Evolutionary conservation across 2,329 filamentous ascomycete species (phyloP).

Genomic region (Fusarium xyrophilum): DNA sequence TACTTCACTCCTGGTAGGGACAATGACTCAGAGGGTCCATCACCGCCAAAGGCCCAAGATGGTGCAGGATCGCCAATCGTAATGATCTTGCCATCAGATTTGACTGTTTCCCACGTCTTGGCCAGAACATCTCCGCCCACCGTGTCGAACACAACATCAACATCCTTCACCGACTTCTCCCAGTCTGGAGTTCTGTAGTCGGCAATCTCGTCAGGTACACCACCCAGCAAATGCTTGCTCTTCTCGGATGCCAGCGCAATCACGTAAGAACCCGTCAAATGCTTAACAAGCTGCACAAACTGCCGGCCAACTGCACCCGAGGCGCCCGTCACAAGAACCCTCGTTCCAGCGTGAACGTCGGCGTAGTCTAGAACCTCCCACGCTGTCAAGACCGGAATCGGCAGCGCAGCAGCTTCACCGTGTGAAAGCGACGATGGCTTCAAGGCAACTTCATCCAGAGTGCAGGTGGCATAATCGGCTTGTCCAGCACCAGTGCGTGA

Average conservation of each 20-base stretch:
- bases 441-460: not conserved
- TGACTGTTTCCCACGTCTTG: conserved; percentile 43
- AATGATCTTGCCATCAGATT: conserved; percentile 42
- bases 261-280: conserved; percentile 32
- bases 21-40: conserved; percentile 25
- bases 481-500: conserved; percentile 1
- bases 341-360: rapidly evolving
- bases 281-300: conserved; percentile 42
- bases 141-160: conserved; percentile 17
- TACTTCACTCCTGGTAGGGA: conserved; percentile 34
- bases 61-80: conserved; percentile 48
- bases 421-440: conserved; percentile 4
- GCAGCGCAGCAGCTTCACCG: not conserved
- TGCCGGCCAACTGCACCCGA: conserved; percentile 28
- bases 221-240: conserved; percentile 24
- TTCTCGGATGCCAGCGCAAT: conserved; percentile 41
- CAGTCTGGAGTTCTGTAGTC: conserved; percentile 40
- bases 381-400: conserved; percentile 15
- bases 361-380: conserved; percentile 14
- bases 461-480: conserved; percentile 3
- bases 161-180: conserved; percentile 4
- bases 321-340: conserved; percentile 3
- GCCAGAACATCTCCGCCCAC: conserved; percentile 22
- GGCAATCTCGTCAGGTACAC: conserved; percentile 33
- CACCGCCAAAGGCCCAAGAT: conserved; percentile 41